phyloP scores from a whole-genome alignment of 176 grass and related monocot species.

The Pontederia paniculata region DNA sequence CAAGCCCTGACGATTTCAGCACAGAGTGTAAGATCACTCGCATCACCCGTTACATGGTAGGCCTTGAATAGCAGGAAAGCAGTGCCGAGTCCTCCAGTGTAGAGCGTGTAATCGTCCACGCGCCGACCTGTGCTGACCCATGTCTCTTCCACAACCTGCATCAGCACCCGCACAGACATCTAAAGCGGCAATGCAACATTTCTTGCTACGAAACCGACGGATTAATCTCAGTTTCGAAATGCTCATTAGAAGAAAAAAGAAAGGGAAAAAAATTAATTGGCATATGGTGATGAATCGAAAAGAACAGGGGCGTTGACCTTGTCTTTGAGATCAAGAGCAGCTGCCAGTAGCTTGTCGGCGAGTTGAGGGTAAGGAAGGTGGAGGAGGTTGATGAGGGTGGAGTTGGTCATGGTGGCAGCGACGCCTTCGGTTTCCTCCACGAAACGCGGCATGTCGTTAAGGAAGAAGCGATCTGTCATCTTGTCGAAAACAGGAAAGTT shows the following conservation, averaged over 20 bases:
- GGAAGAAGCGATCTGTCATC: conserved; percentile 21
- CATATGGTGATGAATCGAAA: not conserved
- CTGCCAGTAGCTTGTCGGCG: conserved; percentile 32
- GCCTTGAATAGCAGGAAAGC: conserved; percentile 79
- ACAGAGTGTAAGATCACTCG: conserved; percentile 41
- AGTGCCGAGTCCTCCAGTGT: conserved; percentile 71
- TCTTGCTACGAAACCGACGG: no score
- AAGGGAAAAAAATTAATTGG: no score
- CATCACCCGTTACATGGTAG: conserved; percentile 48
- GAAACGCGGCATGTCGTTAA: conserved; percentile 8
- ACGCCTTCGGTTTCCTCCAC: conserved; percentile 36
- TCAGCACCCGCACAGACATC: not conserved
- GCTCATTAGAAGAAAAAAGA: no score
- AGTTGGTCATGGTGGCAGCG: conserved; percentile 2
- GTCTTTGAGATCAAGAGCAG: conserved; percentile 61
- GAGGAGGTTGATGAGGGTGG: conserved; percentile 35
- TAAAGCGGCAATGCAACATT: no score
- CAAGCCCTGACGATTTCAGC: conserved; percentile 48
- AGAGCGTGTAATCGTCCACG: conserved; percentile 66
- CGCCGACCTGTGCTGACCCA: conserved; percentile 32
- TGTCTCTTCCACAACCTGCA: conserved; percentile 70
- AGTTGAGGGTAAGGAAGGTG: conserved; percentile 46
- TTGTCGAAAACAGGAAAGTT: no score
- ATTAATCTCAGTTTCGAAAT: no score
- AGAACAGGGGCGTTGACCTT: conserved; percentile 20